Percentiles rank a stretch among this genome's conserved stretches.
Evolutionary conservation across 148 eudicot genomes (phyloP).

Genomic region (Persicaria maculosa): DNA sequence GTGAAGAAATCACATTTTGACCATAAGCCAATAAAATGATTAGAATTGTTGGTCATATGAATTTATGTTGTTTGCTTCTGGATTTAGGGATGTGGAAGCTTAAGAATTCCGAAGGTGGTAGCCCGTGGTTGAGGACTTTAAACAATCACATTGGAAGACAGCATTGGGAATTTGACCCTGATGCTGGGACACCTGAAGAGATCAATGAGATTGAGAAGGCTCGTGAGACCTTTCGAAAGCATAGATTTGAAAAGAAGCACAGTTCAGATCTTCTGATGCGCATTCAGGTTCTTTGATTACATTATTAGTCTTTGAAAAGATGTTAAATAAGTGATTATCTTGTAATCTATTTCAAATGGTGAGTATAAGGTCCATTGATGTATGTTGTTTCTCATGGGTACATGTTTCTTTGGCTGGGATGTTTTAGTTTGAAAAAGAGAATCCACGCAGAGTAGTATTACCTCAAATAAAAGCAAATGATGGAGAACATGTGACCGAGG

Average conservation of each 20-base stretch:
- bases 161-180: slow-evolving; percentile 82
- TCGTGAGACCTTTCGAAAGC: slow-evolving; percentile 39
- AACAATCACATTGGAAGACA: slow-evolving; percentile 86
- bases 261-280: slow-evolving; percentile 91
- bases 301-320: neutral
- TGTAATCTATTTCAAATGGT: neutral
- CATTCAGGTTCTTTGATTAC: slow-evolving; percentile 42
- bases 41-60: neutral
- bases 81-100: slow-evolving; percentile 76
- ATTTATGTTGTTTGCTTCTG: neutral
- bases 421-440: slow-evolving; percentile 64
- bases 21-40: neutral
- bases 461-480: slow-evolving; percentile 74
- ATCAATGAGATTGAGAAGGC: slow-evolving; percentile 49
- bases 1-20: neutral
- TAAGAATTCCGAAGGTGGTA: slow-evolving; percentile 72
- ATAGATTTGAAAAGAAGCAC: slow-evolving; percentile 69
- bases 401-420: neutral
- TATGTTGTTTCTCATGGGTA: neutral
- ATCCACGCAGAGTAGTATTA: slow-evolving; percentile 28
- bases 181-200: slow-evolving; percentile 53
- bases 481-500: slow-evolving; percentile 58
- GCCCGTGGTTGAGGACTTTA: slow-evolving; percentile 54
- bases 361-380: neutral
- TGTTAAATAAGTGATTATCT: neutral